phyloP scores from a whole-genome alignment of 257 asterid species.

The Petunia axillaris region DNA sequence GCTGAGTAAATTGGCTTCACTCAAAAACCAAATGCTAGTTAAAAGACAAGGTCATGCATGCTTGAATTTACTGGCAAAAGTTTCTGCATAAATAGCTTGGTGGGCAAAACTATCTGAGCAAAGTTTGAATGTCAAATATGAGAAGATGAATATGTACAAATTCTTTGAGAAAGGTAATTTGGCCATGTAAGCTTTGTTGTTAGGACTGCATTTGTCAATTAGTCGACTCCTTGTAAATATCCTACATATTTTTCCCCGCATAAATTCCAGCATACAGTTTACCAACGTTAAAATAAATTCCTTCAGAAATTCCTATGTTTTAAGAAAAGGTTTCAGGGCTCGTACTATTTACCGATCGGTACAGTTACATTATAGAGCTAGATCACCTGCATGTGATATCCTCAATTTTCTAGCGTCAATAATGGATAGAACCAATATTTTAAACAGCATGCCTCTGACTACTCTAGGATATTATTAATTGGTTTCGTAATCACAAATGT shows the following conservation, averaged over 20 bases:
- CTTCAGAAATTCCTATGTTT: not conserved
- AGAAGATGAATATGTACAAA: constrained; percentile 1
- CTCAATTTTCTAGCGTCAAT: not conserved
- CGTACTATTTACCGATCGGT: not conserved
- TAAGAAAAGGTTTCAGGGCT: not conserved
- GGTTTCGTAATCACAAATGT: too few relatives aligned
- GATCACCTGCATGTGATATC: not conserved
- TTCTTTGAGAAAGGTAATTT: constrained; percentile 4
- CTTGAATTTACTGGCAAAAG: not conserved
- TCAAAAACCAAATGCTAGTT: not conserved
- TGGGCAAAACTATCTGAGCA: not conserved
- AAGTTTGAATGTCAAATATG: not conserved
- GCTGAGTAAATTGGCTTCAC: not conserved
- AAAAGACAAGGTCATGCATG: constrained; percentile 14
- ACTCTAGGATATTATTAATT: not conserved
- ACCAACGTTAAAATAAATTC: not conserved
- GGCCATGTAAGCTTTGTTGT: not conserved
- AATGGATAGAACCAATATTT: not conserved
- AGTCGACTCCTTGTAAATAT: not conserved
- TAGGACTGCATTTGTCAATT: constrained; percentile 14
- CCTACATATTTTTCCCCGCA: not conserved
- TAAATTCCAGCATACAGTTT: constrained; percentile 16
- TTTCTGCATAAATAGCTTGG: not conserved
- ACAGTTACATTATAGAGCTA: not conserved
- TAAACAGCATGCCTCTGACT: not conserved